Evolutionary conservation across 768 basidiomycete genomes (phyloP).

Genomic region (Boletus pseudo-olivaceus): DNA sequence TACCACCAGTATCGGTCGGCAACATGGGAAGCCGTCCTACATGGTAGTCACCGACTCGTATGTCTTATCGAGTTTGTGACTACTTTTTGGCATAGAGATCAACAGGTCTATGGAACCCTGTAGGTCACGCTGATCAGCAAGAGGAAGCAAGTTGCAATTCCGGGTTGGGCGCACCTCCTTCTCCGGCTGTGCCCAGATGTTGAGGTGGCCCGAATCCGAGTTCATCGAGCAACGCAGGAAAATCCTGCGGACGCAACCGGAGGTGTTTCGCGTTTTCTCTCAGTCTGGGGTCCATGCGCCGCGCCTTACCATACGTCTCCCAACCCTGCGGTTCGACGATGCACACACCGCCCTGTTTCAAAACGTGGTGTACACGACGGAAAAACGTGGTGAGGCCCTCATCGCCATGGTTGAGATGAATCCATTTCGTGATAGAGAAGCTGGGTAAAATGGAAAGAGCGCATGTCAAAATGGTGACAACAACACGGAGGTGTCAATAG

Average conservation of each 20-base stretch:
- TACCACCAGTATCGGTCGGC: not conserved
- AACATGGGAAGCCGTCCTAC: not conserved
- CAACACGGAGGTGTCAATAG: not conserved
- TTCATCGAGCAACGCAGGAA: slow-evolving; percentile 47
- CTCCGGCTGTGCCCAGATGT: slow-evolving; percentile 53
- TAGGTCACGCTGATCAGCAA: slow-evolving; percentile 1
- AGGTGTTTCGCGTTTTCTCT: slow-evolving; percentile 58
- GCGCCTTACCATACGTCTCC: slow-evolving; percentile 80
- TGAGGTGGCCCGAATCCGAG: slow-evolving; percentile 59
- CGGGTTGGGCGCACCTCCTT: slow-evolving; percentile 50
- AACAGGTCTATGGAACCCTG: slow-evolving; percentile 39
- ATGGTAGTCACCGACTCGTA: not conserved
- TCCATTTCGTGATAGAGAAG: slow-evolving; percentile 89
- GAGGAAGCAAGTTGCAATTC: too few relatives aligned
- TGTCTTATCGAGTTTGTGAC: not conserved
- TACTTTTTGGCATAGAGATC: slow-evolving; percentile 54
- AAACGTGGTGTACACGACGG: slow-evolving; percentile 48
- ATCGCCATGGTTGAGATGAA: slow-evolving; percentile 81
- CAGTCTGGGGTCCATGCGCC: slow-evolving; percentile 60
- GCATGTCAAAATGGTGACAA: not conserved
- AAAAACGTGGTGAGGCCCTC: slow-evolving; percentile 70
- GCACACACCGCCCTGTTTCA: slow-evolving; percentile 64
- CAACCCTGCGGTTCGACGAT: slow-evolving; percentile 83
- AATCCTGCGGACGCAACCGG: slow-evolving; percentile 60
- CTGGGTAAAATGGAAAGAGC: not conserved